Base-by-base conservation (phyloP, 177 flowering plant species). In the Vitis hybrid region DNA sequence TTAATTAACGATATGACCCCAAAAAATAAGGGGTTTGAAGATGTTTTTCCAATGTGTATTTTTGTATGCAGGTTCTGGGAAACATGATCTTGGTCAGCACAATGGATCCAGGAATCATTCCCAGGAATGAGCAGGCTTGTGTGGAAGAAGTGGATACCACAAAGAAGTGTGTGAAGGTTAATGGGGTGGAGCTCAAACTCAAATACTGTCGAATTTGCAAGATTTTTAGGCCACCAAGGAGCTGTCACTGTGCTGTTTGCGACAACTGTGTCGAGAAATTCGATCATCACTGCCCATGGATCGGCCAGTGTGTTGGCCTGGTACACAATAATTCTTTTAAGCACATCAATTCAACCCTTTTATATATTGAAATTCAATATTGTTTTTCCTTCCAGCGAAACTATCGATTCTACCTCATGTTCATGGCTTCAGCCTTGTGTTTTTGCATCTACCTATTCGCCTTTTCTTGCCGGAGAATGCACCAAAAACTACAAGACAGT, bases 211-310 rank as follows among this genome's bases (percentile, higher is more conserved):
- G 71, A 4, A 79, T 81, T 68, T 87, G 91, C 31, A 84, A 75
- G 69, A 77, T 85, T 39, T 80, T 74, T 61, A 79, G 89, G 58
- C 88, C 85, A 3, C 89, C 91, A 5, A 72, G 91, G 58, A 85
- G 88, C 63, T 78, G 82, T 63, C 89, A 87, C 63, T 87, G 91
- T 53, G 86, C 82, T 26, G 57, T 81, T 9, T 87, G 91, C 26
- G 83, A 85, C 72, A 87, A 87, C 64, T 87, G 91, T 51, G 84
- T 87, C 10, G 85, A 84, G 70, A 82, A 70, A 69, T 87, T 84
- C 14, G 91, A 85, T 70, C 89, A 87, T 69, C 91, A 87, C 60
- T 84, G 87, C 74, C 86, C 86, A 0, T 87, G 88, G 87, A 71
- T 84, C 3, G 82, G 86, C 31, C 85, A 85, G 55, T 85, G 89